Percentiles rank a stretch among this genome's conserved stretches.
Evolutionary conservation across 1,284 basidiomycete genomes (phyloP).

Genomic region (Anthracocystis walkeri): DNA sequence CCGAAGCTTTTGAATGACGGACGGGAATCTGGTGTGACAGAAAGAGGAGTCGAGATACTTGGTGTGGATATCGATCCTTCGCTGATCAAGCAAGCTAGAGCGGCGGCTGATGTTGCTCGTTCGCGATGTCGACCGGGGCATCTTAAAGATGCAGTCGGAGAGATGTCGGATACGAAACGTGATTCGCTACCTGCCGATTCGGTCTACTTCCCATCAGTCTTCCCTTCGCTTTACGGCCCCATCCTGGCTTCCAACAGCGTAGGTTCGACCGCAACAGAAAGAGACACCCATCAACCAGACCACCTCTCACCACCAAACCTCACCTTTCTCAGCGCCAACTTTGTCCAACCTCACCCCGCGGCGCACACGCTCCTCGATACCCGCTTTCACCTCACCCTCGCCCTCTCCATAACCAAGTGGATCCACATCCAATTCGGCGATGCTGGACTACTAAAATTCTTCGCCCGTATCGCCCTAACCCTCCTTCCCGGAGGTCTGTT

Average conservation of each 20-base stretch:
- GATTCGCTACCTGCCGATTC: conserved; percentile 15
- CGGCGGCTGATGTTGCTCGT: conserved; percentile 19
- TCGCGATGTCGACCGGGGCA: conserved; percentile 21
- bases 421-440: conserved; percentile 47
- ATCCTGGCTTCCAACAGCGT: neutral
- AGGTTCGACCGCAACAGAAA: too few relatives aligned
- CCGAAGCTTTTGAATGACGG: neutral
- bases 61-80: conserved; percentile 45
- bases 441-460: conserved; percentile 21
- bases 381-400: conserved; percentile 21
- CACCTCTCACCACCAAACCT: conserved; percentile 11
- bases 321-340: conserved; percentile 24
- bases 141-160: neutral
- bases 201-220: conserved; percentile 31
- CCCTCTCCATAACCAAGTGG: conserved; percentile 53
- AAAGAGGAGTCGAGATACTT: neutral
- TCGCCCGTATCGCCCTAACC: conserved; percentile 23
- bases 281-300: too few relatives aligned
- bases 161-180: neutral
- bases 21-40: neutral
- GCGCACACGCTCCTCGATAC: neutral
- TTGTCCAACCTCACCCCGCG: conserved; percentile 8
- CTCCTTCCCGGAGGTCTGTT: conserved; percentile 20
- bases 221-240: conserved; percentile 29
- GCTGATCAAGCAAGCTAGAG: conserved; percentile 30